Base-by-base conservation (phyloP, 2,329 filamentous ascomycete species). In the Xylaria sp. region DNA sequence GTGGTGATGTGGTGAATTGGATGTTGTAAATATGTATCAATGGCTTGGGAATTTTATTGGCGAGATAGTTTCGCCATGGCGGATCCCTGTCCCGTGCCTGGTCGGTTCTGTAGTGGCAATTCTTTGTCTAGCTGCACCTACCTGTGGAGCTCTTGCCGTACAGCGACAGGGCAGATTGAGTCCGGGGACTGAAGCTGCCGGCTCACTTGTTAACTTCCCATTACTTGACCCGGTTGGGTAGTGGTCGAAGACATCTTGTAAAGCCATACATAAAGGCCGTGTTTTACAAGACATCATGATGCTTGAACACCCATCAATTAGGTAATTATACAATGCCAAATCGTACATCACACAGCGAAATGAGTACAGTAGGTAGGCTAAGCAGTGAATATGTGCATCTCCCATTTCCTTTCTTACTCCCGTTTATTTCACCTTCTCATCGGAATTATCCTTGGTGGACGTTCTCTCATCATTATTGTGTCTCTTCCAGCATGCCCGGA, bases 401-500 rank as follows among this genome's bases (percentile, higher is more conserved):
- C 39, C 54, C 6, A 6, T 15, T 15, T 57, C 36, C 25, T 20
- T 61, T 51, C 20, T 52, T 39, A 7, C 0, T 33, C n/a, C 5
- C 36, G 6, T 36, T 60, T 1, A 46, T 2, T 54, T 59, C 18
- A 25, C 4, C n/a, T 60, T 62, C 18, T 54, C 52, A n/a, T 64
- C 56, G 3, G 20, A 48, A 43, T 68, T 70, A 78, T 97, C 91
- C 78, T 94, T 95, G 51, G 87, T 90, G 63, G 86, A 86, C 0
- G 94, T 98, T 76, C 96, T 89, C 79, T 92, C 84, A 76, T 97
- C 91, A 80, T 98, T 98, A 58, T 94, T 91, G 76, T 97, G 91
- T 72, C 86, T 86, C 82, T 97, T 97, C 95, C 95, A 98, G 81
- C 95, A 98, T 76, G 91, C 88, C 77, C 90, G 90, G 79, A 98